Conservation (phyloP, 768 basidiomycete species). For the Suillus subaureus region DNA sequence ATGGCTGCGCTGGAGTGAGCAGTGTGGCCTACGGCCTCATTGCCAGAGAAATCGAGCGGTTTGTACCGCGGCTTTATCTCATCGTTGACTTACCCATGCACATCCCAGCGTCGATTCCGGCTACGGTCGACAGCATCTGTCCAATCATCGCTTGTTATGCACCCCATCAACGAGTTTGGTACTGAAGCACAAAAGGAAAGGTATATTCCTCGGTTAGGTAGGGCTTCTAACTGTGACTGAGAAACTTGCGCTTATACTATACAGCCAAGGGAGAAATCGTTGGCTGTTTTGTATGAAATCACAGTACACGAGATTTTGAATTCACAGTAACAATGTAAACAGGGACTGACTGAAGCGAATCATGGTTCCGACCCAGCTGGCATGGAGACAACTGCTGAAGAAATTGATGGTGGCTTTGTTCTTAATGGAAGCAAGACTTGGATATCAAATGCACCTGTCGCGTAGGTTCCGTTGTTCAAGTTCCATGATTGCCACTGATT, state of each 20-base stretch:
- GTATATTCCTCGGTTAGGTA: slow-evolving; percentile 84
- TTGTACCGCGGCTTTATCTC: slow-evolving; percentile 11
- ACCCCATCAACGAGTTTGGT: slow-evolving; percentile 89
- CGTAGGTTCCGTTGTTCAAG: slow-evolving; percentile 49
- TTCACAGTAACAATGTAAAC: slow-evolving; percentile 9
- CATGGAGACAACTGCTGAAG: slow-evolving; percentile 94
- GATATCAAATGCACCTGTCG: slow-evolving; percentile 93
- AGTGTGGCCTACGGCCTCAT: slow-evolving; percentile 94
- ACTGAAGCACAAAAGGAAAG: slow-evolving; percentile 88
- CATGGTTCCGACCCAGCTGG: slow-evolving; percentile 96
- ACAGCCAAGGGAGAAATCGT: slow-evolving; percentile 82
- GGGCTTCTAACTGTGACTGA: slow-evolving; percentile 14
- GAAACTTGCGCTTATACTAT: slow-evolving; percentile 13
- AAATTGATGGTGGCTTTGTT: slow-evolving; percentile 82
- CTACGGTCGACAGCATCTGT: slow-evolving; percentile 93
- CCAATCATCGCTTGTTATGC: slow-evolving; percentile 96
- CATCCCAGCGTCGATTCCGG: slow-evolving; percentile 85
- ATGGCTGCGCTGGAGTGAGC: slow-evolving; percentile 91
- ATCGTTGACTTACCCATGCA: neutral
- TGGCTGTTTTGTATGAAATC: slow-evolving; percentile 83
- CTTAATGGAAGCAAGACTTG: slow-evolving; percentile 95
- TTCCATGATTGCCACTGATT: slow-evolving; percentile 13
- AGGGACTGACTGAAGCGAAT: slow-evolving; percentile 96
- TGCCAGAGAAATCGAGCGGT: slow-evolving; percentile 93
- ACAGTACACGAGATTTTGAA: neutral